Conservation (phyloP, 371 early-diverging fungal genomes). For the Apophysomyces ossiformis region DNA sequence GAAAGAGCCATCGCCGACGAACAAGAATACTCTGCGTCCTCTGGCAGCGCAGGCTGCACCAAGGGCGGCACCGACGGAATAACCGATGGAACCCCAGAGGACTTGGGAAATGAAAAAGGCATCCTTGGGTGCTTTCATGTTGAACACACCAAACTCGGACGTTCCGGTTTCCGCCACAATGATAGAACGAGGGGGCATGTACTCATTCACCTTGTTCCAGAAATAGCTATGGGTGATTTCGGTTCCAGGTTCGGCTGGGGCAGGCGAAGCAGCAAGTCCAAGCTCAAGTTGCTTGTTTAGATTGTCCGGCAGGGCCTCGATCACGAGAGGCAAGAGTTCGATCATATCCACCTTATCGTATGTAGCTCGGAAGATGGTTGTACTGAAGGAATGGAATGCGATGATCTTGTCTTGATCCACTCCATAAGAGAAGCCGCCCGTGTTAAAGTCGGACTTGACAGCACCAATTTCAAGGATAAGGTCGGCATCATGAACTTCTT, state of each 20-base stretch:
- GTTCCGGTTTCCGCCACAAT: conserved; percentile 60
- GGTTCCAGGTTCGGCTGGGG: conserved; percentile 20
- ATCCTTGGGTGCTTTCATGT: conserved; percentile 38
- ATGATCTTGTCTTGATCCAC: conserved; percentile 38
- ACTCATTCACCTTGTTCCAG: conserved; percentile 44
- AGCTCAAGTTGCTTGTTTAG: conserved; percentile 20
- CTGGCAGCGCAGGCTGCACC: conserved; percentile 45
- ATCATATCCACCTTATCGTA: conserved; percentile 46
- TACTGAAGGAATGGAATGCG: conserved; percentile 40
- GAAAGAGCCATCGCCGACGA: conserved; percentile 61
- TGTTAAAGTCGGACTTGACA: conserved; percentile 57
- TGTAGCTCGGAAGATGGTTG: conserved; percentile 37
- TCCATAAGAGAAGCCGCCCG: conserved; percentile 49
- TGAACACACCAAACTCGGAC: conserved; percentile 45
- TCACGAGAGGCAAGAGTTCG: conserved; percentile 38
- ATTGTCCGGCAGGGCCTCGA: conserved; percentile 28
- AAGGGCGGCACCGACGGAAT: conserved; percentile 37
- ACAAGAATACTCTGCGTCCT: conserved; percentile 35
- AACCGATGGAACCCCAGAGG: conserved; percentile 54
- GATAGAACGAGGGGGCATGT: conserved; percentile 36
- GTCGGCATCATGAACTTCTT: conserved; percentile 44
- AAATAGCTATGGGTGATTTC: conserved; percentile 50
- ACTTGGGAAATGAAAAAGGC: conserved; percentile 42
- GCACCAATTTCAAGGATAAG: conserved; percentile 51
- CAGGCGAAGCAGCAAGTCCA: conserved; percentile 26